A percentile compares a stretch with the other conserved stretches of the same genome.
Evolutionary conservation across 164 flowering plant genomes (phyloP).

Genomic region (Magnolia kwangsiensis): DNA sequence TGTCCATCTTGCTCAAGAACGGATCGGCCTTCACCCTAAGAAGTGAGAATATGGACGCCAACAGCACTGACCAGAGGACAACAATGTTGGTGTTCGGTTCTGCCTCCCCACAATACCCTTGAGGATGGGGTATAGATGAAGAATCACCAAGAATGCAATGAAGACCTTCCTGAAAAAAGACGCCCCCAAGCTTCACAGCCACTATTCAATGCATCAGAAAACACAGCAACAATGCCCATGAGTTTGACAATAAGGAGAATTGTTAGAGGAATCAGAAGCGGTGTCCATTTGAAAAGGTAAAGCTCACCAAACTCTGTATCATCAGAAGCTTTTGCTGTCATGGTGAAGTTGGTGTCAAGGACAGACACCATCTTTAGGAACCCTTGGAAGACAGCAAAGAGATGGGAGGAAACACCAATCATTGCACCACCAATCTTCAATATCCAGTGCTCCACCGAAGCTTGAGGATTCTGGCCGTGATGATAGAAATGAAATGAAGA

Average conservation of each 20-base stretch:
- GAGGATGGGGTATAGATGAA: conserved; percentile 91
- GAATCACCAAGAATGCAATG: conserved; percentile 90
- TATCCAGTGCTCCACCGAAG: too few species aligned
- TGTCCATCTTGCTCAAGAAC: conserved; percentile 45
- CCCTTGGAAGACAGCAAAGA: too few species aligned
- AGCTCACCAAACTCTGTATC: too few species aligned
- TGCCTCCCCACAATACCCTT: conserved; percentile 91
- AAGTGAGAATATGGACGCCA: conserved; percentile 93
- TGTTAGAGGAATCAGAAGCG: conserved; percentile 85
- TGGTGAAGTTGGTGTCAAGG: too few species aligned
- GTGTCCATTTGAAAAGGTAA: conserved; percentile 98
- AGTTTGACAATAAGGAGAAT: conserved; percentile 74
- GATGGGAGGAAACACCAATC: too few species aligned
- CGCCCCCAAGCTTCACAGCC: conserved; percentile 97
- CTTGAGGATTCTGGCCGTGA: too few species aligned
- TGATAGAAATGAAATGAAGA: too few species aligned
- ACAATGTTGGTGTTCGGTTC: conserved; percentile 87
- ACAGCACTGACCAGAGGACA: conserved; percentile 81
- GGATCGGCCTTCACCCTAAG: conserved; percentile 90
- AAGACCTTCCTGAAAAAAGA: conserved; percentile 88
- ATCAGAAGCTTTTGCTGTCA: too few species aligned
- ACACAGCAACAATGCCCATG: conserved; percentile 91
- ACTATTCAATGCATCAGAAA: conserved; percentile 81
- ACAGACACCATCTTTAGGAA: too few species aligned
- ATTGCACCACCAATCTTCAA: too few species aligned